These are phyloP conservation scores for Venturia asperata DNA, from an alignment of 2,329 filamentous ascomycete genomes.

Conservation along the genomic window DNA sequence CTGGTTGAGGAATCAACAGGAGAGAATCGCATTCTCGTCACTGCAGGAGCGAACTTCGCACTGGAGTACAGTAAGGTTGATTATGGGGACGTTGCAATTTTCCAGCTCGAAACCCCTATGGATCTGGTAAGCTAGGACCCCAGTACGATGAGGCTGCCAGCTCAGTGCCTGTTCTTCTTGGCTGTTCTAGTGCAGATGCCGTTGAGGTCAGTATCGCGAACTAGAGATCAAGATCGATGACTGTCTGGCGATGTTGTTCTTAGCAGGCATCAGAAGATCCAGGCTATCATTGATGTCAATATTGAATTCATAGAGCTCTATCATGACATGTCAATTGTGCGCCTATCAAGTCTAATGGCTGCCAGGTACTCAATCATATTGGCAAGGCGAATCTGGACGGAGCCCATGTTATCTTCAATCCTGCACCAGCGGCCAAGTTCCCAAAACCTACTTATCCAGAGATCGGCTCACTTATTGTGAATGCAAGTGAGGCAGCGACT, in stretches of 20 bases:
- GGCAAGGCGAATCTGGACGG: conserved; percentile 29
- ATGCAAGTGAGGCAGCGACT: conserved; percentile 80
- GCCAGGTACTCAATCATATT: conserved; percentile 33
- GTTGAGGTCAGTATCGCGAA: neutral
- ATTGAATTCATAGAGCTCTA: neutral
- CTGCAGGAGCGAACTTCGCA: conserved; percentile 41
- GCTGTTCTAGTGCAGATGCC: conserved; percentile 23
- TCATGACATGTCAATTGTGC: neutral
- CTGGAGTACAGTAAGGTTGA: conserved; percentile 32
- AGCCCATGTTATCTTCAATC: conserved; percentile 65
- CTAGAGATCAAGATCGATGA: neutral
- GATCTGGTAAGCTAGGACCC: conserved; percentile 27
- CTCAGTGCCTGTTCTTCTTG: conserved; percentile 9
- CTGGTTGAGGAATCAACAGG: conserved; percentile 42
- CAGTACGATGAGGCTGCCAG: neutral
- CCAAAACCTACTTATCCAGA: conserved; percentile 59
- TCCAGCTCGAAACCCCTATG: conserved; percentile 43
- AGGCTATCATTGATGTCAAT: neutral
- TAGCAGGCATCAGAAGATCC: neutral
- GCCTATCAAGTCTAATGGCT: conserved; percentile 9
- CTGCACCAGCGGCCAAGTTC: conserved; percentile 62
- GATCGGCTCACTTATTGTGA: conserved; percentile 75
- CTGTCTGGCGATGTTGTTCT: neutral
- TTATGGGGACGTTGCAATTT: conserved; percentile 38
- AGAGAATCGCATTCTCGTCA: conserved; percentile 44